phyloP scores from a whole-genome alignment of 495 filamentous ascomycete genomes.

The Xylaria telfairii region DNA sequence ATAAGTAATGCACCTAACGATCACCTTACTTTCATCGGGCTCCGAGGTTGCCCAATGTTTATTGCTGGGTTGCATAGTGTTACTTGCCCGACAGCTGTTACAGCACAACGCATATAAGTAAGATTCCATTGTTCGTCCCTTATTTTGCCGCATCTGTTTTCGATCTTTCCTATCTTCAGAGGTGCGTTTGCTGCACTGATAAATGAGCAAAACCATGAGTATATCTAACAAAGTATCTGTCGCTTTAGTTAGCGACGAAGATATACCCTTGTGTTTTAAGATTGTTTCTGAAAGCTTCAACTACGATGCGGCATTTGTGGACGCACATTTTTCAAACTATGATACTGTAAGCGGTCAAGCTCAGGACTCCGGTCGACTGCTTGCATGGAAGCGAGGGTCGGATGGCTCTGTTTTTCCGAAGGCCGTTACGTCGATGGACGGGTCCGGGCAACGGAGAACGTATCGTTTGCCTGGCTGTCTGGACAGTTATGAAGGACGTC shows the following conservation, averaged over 20 bases:
- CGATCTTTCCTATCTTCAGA: not conserved
- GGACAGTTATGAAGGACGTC: slow-evolving; percentile 33
- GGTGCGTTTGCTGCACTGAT: not conserved
- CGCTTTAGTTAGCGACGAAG: slow-evolving; percentile 25
- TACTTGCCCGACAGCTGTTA: no score
- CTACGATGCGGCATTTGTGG: slow-evolving; percentile 35
- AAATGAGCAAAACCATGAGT: not conserved
- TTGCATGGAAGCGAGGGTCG: slow-evolving; percentile 26
- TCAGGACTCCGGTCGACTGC: slow-evolving; percentile 30
- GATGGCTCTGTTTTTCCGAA: slow-evolving; percentile 28
- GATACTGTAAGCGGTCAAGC: slow-evolving; percentile 28
- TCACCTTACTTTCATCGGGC: no score
- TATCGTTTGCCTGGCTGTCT: slow-evolving; percentile 34
- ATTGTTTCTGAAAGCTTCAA: slow-evolving; percentile 33
- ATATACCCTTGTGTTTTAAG: slow-evolving; percentile 32
- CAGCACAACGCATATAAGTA: no score
- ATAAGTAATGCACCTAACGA: no score
- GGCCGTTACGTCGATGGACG: slow-evolving; percentile 15
- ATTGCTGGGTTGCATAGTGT: no score
- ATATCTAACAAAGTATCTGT: not conserved
- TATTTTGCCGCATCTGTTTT: no score
- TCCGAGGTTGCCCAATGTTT: no score
- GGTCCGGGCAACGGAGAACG: not conserved
- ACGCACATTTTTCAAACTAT: slow-evolving; percentile 33
- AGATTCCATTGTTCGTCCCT: no score